Base-by-base conservation (phyloP, 495 filamentous ascomycete species). In the Immersiella caudata region DNA sequence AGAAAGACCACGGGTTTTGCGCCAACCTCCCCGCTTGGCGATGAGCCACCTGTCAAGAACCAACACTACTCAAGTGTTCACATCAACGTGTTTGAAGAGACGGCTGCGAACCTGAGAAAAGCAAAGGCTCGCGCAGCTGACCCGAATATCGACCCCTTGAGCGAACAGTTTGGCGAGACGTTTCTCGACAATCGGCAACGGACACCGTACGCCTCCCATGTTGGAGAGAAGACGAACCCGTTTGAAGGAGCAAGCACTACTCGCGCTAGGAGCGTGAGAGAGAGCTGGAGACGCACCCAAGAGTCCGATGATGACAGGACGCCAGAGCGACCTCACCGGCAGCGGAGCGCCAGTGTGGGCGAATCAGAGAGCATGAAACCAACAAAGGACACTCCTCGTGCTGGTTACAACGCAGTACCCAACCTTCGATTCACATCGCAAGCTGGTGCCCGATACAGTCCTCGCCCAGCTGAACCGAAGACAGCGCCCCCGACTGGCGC, bases 181-280 rank as follows among this genome's bases (percentile, higher is more conserved):
- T 76, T 76, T 54, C 67, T 75, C 70, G 84, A 86, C 64, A 78
- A 75, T 21, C 84, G 91, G 11, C 77, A 84, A 25, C 88, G 91
- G 64, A 90, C 88, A 8, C 87, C 89, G 0, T 95, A 96, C 73
- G 83, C 87, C 40, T 85, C 83, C 2, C 77, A 85, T 29, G 85
- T 87, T 60, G 91, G 91, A 18, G 93, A 95, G 73, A 91, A 85
- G 80, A 89, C 87, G 0, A 82, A 84, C 55, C 77, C 82, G 0
- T 83, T 83, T 52, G 83, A 84, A 54, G 77, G 73, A 12, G 73
- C 68, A 62, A 74, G 68, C 54, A 52, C 82, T 18, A 75, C 73
- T 65, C 74, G 80, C 16, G 77, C 79, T 12, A 83, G 77, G 71
- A 81, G 77, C 69, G 78, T 71, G 58, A 72, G 72, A 20, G 75